Conservation (phyloP, 139 green algal genomes). For the Micractinium conductrix region DNA sequence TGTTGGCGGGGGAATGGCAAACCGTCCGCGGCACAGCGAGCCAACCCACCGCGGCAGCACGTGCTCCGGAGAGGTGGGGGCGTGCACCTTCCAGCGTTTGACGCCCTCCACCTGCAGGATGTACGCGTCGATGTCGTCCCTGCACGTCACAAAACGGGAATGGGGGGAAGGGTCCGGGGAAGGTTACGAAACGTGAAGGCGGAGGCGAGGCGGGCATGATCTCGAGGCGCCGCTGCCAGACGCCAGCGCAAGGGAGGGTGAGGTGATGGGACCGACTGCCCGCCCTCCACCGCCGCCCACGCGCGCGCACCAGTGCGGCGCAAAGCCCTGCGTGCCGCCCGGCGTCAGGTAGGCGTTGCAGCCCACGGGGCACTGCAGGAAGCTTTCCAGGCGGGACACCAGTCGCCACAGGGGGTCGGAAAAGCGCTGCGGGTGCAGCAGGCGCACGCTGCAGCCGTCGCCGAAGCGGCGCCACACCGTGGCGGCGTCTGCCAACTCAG, state of each 20-base stretch:
- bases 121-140: constrained; percentile 87
- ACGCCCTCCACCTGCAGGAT: constrained; percentile 81
- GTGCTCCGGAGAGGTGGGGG: constrained; percentile 26
- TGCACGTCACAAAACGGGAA: background rate
- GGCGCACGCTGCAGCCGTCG: constrained; percentile 52
- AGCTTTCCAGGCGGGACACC: constrained; percentile 68
- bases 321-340: constrained; percentile 57
- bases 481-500: constrained; percentile 53
- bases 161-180: no score
- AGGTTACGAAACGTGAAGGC: no score
- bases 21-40: no score
- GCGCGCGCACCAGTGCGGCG: constrained; percentile 81
- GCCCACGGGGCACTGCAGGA: constrained; percentile 81
- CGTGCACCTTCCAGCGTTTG: constrained; percentile 76
- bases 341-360: constrained; percentile 69
- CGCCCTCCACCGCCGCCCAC: no score
- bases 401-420: constrained; percentile 32
- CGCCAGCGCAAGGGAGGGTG: no score
- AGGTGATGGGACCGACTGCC: no score
- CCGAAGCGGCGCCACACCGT: constrained; percentile 61
- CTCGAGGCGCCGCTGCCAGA: no score
- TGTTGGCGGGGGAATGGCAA: no score
- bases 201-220: no score
- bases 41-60: constrained; percentile 50
- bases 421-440: constrained; percentile 87